These are phyloP conservation scores for Cercospora sp. DNA, from an alignment of 2,329 filamentous ascomycete species.

Conservation along the genomic window DNA sequence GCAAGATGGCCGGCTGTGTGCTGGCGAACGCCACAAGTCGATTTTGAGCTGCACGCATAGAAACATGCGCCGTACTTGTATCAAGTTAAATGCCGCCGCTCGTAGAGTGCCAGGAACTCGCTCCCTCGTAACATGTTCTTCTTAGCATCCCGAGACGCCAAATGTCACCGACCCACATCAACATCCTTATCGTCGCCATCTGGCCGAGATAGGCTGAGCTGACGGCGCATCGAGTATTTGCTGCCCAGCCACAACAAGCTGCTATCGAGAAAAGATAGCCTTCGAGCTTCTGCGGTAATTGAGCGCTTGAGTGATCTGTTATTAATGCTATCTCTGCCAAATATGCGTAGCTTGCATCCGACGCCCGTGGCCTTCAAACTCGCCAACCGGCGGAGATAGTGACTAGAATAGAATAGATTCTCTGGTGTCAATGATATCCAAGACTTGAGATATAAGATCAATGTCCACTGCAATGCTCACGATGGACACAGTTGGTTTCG, in stretches of 20 bases:
- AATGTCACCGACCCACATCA: not conserved
- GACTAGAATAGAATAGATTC: not conserved
- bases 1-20: not conserved
- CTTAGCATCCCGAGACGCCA: not conserved
- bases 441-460: not conserved
- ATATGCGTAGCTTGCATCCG: not conserved
- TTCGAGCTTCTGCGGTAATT: not conserved
- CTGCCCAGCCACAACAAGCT: not conserved
- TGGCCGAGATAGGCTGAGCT: slow-evolving; percentile 14
- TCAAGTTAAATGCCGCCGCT: not conserved
- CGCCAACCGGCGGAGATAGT: not conserved
- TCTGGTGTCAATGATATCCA: not conserved
- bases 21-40: not conserved
- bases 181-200: not conserved
- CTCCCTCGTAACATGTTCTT: not conserved
- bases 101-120: not conserved
- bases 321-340: not conserved
- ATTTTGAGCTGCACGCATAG: not conserved
- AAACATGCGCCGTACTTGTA: not conserved
- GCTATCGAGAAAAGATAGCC: not conserved
- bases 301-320: not conserved
- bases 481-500: not conserved
- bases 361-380: not conserved
- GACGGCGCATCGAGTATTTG: not conserved
- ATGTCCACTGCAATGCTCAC: not conserved